Conservation (phyloP, 805 yeast genomes). For the Cyberlindnera lachancei region DNA sequence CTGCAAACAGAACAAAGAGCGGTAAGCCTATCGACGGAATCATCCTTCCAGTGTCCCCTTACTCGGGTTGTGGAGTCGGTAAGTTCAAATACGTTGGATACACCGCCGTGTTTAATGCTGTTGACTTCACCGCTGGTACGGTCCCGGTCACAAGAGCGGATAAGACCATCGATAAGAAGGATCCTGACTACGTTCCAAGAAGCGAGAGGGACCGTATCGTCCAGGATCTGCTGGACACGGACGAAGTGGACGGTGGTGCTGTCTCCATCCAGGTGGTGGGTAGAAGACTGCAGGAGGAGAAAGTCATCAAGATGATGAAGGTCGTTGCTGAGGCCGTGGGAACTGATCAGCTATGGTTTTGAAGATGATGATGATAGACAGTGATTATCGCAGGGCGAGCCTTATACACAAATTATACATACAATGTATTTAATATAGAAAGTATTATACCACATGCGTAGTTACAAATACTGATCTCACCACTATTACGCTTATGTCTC, state of each 20-base stretch:
- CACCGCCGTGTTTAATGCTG: conserved; percentile 45
- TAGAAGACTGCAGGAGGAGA: conserved; percentile 55
- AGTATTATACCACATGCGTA: no score
- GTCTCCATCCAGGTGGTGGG: conserved; percentile 61
- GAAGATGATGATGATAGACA: background rate
- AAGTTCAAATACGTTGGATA: conserved; percentile 29
- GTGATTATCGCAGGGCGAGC: no score
- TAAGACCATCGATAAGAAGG: conserved; percentile 30
- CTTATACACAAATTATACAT: no score
- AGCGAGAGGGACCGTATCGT: conserved; percentile 37
- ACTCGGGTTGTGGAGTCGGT: conserved; percentile 27
- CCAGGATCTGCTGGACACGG: conserved; percentile 41
- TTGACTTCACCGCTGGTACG: conserved; percentile 50
- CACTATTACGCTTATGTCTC: no score
- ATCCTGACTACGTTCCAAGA: conserved; percentile 24
- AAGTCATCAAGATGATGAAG: conserved; percentile 41
- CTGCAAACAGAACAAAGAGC: conserved; percentile 26
- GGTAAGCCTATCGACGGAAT: conserved; percentile 42
- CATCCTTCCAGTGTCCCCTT: conserved; percentile 31
- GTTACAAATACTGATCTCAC: no score
- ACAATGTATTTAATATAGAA: no score
- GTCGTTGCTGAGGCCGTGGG: conserved; percentile 25
- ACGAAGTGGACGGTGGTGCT: conserved; percentile 50
- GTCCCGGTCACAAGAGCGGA: conserved; percentile 56
- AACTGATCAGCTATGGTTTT: conserved; percentile 18